Base-by-base conservation (phyloP, 352 stramenopile genomes). In the Phytophthora cactorum region DNA sequence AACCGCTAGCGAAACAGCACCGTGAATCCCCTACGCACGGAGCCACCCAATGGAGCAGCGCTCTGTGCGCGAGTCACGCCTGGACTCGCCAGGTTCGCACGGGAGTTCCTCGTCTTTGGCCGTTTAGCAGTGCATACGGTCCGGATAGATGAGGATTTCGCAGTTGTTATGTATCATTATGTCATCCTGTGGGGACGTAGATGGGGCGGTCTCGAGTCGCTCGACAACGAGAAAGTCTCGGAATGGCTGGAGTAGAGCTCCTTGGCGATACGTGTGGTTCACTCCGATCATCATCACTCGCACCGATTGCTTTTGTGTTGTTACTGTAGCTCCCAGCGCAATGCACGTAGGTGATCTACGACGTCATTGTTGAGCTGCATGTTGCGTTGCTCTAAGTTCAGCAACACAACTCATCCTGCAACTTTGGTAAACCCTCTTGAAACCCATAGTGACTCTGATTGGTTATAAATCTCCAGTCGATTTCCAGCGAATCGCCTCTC, bases 61-160 rank as follows among this genome's bases (percentile, higher is more conserved):
- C 39, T 17, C 39, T 11, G n/a, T 5, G 28, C 25, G 56, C 62
- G 50, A 49, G 67, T 75, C 62, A 74, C 45, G 50, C 17, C 47
- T 38, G 49, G 29, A 57, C 49, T 70, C 41, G 49, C 7, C 49
- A 44, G 54, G 5, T n/a, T 53, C 59, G 34, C 51, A 59, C 59
- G 12, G 22, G 46, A 43, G 1, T 46, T 53, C 60, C 59, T 64
- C 66, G 62, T 66, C 60, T 70, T 59, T 74, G 53, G 28, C 17
- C 66, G 28, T 59, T 70, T 67, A 57, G 32, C 52, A 44, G 61
- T 63, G 55, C 61, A 74, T 60, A 71, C 52, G 45, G 5, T 39
- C 41, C 56, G 67, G 43, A 32, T 58, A 55, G 52, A 47, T 25
- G 59, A 44, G 7, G 5, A 7, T 32, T n/a, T 53, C 58, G 59